Evolutionary conservation across 306 rosid species (phyloP), one percentile per base, ranked within the genome.

Genomic region (Trichosanthes truncata): DNA sequence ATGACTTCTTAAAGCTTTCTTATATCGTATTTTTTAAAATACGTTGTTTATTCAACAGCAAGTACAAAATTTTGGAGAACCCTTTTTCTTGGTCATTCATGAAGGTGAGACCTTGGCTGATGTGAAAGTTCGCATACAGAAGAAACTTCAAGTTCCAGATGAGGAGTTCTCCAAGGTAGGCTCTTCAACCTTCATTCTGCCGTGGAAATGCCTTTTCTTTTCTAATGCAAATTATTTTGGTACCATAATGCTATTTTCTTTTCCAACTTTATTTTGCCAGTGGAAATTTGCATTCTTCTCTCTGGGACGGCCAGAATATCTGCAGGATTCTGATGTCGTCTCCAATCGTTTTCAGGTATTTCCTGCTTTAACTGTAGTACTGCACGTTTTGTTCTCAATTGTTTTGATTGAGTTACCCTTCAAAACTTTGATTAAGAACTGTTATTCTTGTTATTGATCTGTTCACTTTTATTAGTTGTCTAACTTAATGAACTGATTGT

Each of bases 251-350:
- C 15, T 45, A 29, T 26, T 65, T 76, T 53, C 49, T 46, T 38
- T 55, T 9, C 36, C 49, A n/a, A 81, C 60, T 68, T 31, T 59
- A 25, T 18, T 74, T 45, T 46, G 49, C 21, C 86, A 94, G 98
- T 94, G 98, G 98, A 94, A 90, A 83, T 92, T 94, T 89, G 98
- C 97, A 11, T 94, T 88, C 83, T 77, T 92, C 74, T 92, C 98
- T 67, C 85, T 91, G 71, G 93, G 95, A 71, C 97, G 97, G 78
- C 98, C 97, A 2, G 98, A 94, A 81, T 92, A 92, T 86, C 94
- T 94, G 71, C 91, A 91, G 83, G 98, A 94, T 78, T 73, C 91
- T 78, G 95, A 91, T 72, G 14, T 87, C 41, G 88, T 94, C 60
- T 92, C 93, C 25, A 87, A 85, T 68, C 93, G 97, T 43, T 94